phyloP scores from a whole-genome alignment of 331 rosid species.

The Saraca asoca region DNA sequence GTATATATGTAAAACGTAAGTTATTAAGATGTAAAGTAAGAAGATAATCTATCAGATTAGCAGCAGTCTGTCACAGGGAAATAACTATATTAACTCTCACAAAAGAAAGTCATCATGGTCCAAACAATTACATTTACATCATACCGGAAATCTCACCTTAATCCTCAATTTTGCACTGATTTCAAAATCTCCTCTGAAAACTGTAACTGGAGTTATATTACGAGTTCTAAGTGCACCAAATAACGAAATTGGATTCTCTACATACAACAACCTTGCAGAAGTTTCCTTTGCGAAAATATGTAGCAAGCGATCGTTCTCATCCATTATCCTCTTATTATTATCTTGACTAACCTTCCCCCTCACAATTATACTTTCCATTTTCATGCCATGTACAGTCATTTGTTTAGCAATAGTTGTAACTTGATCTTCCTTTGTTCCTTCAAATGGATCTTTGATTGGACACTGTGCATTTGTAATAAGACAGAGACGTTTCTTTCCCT shows the following conservation, averaged over 20 bases:
- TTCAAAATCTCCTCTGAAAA: conserved; percentile 87
- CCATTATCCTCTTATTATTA: conserved; percentile 51
- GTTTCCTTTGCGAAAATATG: conserved; percentile 72
- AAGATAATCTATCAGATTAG: background rate
- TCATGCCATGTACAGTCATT: conserved; percentile 73
- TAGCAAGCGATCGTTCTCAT: conserved; percentile 73
- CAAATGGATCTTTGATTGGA: conserved; percentile 67
- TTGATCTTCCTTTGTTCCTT: conserved; percentile 88
- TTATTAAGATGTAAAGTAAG: conserved; percentile 1
- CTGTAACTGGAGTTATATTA: conserved; percentile 65
- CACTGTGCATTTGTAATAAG: conserved; percentile 76
- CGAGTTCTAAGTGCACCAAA: conserved; percentile 81
- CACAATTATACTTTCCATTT: conserved; percentile 74
- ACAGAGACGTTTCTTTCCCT: conserved; percentile 80
- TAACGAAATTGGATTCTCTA: conserved; percentile 69
- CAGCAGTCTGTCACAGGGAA: background rate
- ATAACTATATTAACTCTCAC: conserved; percentile 13
- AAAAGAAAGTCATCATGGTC: conserved; percentile 9
- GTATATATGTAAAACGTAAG: conserved; percentile 8
- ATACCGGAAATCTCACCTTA: conserved; percentile 61
- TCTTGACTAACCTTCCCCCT: conserved; percentile 58
- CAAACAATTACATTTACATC: conserved; percentile 24
- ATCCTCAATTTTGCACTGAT: conserved; percentile 65
- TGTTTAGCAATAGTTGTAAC: conserved; percentile 71
- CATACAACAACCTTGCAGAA: conserved; percentile 62